Conservation (phyloP, 306 rosid species). For the Prunus salicina region DNA sequence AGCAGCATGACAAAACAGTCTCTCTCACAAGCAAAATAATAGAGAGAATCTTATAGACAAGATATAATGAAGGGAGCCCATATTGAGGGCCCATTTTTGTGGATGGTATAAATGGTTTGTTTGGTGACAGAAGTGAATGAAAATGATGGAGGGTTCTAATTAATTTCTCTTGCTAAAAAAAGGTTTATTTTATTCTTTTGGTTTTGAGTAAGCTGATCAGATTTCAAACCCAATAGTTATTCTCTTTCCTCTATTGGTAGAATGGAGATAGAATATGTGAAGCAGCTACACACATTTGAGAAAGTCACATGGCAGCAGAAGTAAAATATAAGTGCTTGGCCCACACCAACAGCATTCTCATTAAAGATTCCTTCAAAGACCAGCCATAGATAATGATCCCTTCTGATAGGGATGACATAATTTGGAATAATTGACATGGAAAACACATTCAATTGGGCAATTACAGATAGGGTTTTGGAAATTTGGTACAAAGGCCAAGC, state of each 20-base stretch:
- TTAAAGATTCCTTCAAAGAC: conserved; percentile 45
- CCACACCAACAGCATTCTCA: conserved; percentile 30
- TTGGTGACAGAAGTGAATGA: conserved; percentile 43
- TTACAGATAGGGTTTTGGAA: neutral
- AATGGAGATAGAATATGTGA: conserved; percentile 13
- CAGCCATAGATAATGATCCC: conserved; percentile 39
- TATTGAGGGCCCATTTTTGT: conserved; percentile 33
- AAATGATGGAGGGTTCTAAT: conserved; percentile 54
- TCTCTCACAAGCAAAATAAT: conserved; percentile 61
- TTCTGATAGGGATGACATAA: conserved; percentile 27
- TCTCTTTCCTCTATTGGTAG: conserved; percentile 23
- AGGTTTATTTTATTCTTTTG: conserved; percentile 3
- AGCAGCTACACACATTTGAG: conserved; percentile 25
- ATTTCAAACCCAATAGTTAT: conserved; percentile 25
- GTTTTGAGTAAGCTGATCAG: conserved; percentile 23
- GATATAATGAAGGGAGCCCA: conserved; percentile 59
- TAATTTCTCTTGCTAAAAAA: conserved; percentile 22
- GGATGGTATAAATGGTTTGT: conserved; percentile 34
- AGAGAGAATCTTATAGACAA: conserved; percentile 77
- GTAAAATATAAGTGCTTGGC: conserved; percentile 30
- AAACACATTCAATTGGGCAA: conserved; percentile 3
- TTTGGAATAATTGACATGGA: conserved; percentile 28
- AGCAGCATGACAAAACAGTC: conserved; percentile 60
- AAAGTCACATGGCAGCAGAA: conserved; percentile 45
- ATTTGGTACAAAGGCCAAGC: conserved; percentile 36